A percentile compares a stretch with the other conserved stretches of the same genome.
Evolutionary conservation across 768 basidiomycete species (phyloP).

Genomic region (Chalciporus sphaerocephalus): DNA sequence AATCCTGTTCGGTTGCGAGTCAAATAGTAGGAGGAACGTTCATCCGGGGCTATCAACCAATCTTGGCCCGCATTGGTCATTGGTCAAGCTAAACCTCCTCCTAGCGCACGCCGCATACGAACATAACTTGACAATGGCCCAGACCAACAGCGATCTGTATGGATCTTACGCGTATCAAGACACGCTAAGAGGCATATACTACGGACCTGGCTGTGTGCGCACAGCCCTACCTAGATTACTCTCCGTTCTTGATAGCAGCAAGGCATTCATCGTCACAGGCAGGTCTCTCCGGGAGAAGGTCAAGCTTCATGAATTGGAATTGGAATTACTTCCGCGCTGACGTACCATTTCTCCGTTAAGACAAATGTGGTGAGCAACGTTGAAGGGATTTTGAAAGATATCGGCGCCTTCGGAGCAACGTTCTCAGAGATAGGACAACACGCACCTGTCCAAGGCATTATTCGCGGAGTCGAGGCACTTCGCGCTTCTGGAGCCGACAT

Average conservation of each 20-base stretch:
- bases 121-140: constrained; percentile 7
- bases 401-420: constrained; percentile 58
- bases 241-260: constrained; percentile 48
- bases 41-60: constrained; percentile 3
- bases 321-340: constrained; percentile 6
- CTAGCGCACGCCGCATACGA: background rate
- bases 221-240: constrained; percentile 65
- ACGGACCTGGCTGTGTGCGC: constrained; percentile 63
- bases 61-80: too few species aligned
- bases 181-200: constrained; percentile 63
- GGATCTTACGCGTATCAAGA: constrained; percentile 69
- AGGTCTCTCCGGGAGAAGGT: constrained; percentile 64
- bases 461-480: constrained; percentile 51
- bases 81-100: background rate
- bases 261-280: constrained; percentile 70
- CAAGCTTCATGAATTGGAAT: background rate
- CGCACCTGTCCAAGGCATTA: constrained; percentile 63
- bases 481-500: constrained; percentile 57
- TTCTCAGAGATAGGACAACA: constrained; percentile 75
- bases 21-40: constrained; percentile 2
- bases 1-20: background rate
- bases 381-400: constrained; percentile 47
- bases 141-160: constrained; percentile 11
- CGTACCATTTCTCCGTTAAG: constrained; percentile 13
- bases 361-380: constrained; percentile 24